Base-by-base conservation (phyloP, 306 rosid species). In the Prunus fruticosa region DNA sequence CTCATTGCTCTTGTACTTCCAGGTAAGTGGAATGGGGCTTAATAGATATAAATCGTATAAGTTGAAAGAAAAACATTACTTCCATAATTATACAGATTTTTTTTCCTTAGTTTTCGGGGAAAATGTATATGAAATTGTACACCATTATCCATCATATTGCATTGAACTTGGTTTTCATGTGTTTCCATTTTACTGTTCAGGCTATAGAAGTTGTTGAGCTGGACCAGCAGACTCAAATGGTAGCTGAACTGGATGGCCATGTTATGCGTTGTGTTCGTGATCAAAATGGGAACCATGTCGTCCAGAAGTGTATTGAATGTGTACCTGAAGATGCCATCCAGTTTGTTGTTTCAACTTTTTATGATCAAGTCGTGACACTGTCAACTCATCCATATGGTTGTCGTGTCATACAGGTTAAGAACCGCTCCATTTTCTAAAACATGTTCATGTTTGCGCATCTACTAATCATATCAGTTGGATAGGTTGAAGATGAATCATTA, bases 301-400 rank as follows among this genome's bases (percentile, higher is more conserved):
- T 95, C 60, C 99, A 95, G 86, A 95, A 95, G 80, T 95, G 99
- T 80, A 95, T 95, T 43, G 99, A 95, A 83, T 91, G 92, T 84
- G 91, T 95, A 16, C 97, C 98, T 73, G 98, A 92, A 78, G 94
- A 90, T 75, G 91, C 86, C 2, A 92, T 90, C 65, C 81, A 87
- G 73, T 95, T 95, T 68, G 93, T 95, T 78, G 88, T 95, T 77
- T 90, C 96, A 32, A 88, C 97, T 13, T 90, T 95, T 78, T 92
- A 83, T 73, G 97, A 89, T 75, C 99, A 95, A 86, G 99, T 92
- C 32, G 99, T 91, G 60, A 89, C 91, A 5, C 80, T 95, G 22
- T 95, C 99, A 28, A 92, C 99, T 82, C 97, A 95, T 90, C 99
- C 99, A 16, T 95, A 95, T 78, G 99, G 99, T 67, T 95, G 97